Evolutionary conservation across 495 filamentous ascomycete genomes (phyloP).

Genomic region (Tuber magnatum): DNA sequence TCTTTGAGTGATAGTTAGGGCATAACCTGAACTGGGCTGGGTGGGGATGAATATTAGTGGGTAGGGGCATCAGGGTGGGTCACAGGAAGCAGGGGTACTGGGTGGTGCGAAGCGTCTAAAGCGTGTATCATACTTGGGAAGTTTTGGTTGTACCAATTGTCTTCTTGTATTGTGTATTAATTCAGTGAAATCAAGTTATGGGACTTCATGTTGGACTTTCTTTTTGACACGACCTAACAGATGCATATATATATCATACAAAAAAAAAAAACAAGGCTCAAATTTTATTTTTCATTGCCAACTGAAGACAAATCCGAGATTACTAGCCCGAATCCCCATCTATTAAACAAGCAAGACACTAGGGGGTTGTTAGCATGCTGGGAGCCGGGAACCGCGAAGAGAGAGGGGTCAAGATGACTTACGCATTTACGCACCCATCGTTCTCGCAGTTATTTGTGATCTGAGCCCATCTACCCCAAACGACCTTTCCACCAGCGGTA

Average conservation of each 20-base stretch:
- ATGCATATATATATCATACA: not conserved
- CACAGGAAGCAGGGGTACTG: too few species aligned
- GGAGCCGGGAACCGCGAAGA: not conserved
- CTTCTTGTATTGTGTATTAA: not conserved
- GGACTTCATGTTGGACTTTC: not conserved
- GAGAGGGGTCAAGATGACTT: conserved; percentile 5
- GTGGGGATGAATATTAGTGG: not conserved
- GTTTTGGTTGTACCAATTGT: not conserved
- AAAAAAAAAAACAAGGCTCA: not conserved
- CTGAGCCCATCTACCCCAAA: conserved; percentile 84
- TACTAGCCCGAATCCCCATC: not conserved
- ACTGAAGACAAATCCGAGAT: not conserved
- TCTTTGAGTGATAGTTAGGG: not conserved
- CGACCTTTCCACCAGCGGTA: conserved; percentile 85
- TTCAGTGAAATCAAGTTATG: not conserved
- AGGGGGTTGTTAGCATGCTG: not conserved
- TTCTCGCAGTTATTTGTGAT: conserved; percentile 69
- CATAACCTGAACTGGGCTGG: not conserved
- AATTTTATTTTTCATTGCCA: not conserved
- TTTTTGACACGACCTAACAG: not conserved
- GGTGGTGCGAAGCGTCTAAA: too few species aligned
- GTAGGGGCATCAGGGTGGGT: not conserved
- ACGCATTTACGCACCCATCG: conserved; percentile 70
- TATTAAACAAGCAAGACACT: conserved; percentile 3
- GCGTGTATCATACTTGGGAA: not conserved